Evolutionary conservation across 108 stramenopile species (phyloP).

Genomic region (Asterionellopsis glacialis): DNA sequence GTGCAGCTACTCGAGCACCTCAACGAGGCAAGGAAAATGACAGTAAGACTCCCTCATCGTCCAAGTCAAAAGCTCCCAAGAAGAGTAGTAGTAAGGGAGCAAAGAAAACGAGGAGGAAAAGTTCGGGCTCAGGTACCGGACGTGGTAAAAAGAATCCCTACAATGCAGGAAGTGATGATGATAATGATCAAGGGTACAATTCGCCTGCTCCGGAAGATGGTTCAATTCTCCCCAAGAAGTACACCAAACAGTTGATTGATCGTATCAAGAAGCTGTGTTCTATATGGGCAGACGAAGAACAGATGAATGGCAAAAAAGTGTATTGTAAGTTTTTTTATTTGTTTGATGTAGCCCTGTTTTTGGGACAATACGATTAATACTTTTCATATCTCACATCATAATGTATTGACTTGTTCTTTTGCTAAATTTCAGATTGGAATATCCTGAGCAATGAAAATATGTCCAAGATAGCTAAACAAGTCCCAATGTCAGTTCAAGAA

Average conservation of each 20-base stretch:
- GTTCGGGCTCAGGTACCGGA: neutral
- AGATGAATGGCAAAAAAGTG: slow-evolving; percentile 67
- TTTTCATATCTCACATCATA: no score
- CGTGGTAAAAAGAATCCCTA: neutral
- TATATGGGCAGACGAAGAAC: slow-evolving; percentile 84
- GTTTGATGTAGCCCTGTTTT: neutral
- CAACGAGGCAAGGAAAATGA: slow-evolving; percentile 7
- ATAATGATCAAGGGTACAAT: slow-evolving; percentile 15
- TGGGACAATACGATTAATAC: no score
- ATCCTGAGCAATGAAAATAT: slow-evolving; percentile 62
- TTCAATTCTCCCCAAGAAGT: slow-evolving; percentile 43
- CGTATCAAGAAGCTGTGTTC: slow-evolving; percentile 61
- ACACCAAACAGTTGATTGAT: slow-evolving; percentile 41
- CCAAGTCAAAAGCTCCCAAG: slow-evolving; percentile 18
- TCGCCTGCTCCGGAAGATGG: slow-evolving; percentile 12
- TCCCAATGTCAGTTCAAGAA: slow-evolving; percentile 69
- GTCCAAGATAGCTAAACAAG: slow-evolving; percentile 56
- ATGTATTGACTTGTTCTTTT: neutral
- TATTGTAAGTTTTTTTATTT: slow-evolving; percentile 51
- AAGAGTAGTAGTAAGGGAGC: slow-evolving; percentile 8
- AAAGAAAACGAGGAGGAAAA: slow-evolving; percentile 18
- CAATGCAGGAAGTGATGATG: neutral
- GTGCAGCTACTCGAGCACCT: neutral
- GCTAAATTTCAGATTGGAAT: slow-evolving; percentile 61
- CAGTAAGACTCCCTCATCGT: neutral